phyloP scores from a whole-genome alignment of 2,329 filamentous ascomycete species.

The Paecilomyces sp. region DNA sequence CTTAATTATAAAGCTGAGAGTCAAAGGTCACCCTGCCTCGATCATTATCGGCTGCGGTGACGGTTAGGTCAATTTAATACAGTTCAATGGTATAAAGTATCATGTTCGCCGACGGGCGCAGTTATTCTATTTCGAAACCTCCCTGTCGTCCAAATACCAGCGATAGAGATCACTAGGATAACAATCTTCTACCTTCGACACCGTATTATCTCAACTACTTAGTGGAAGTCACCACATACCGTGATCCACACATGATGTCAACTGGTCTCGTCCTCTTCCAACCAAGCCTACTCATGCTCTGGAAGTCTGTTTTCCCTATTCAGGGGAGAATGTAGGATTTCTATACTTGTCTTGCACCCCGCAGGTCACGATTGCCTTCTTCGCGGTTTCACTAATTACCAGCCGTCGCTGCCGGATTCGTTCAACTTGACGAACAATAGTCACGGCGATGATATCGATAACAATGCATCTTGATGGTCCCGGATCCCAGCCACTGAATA shows the following conservation, averaged over 20 bases:
- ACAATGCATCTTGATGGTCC: neutral
- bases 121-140: neutral
- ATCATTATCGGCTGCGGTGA: neutral
- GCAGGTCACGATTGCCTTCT: neutral
- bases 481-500: neutral
- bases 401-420: neutral
- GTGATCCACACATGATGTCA: neutral
- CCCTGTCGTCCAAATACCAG: neutral
- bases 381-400: neutral
- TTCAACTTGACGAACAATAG: neutral
- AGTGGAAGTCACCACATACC: neutral
- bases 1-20: conserved; percentile 1
- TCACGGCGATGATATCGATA: neutral
- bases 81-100: neutral
- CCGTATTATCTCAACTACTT: neutral
- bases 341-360: neutral
- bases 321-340: neutral
- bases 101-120: neutral
- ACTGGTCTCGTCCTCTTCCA: neutral
- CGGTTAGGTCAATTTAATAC: neutral
- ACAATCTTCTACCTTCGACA: neutral
- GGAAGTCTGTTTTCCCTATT: neutral
- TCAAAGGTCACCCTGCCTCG: neutral
- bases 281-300: neutral
- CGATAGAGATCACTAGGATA: neutral